These are phyloP conservation scores for Porphyrellus cyaneotinctus DNA, from an alignment of 768 basidiomycete genomes.

Conservation along the genomic window DNA sequence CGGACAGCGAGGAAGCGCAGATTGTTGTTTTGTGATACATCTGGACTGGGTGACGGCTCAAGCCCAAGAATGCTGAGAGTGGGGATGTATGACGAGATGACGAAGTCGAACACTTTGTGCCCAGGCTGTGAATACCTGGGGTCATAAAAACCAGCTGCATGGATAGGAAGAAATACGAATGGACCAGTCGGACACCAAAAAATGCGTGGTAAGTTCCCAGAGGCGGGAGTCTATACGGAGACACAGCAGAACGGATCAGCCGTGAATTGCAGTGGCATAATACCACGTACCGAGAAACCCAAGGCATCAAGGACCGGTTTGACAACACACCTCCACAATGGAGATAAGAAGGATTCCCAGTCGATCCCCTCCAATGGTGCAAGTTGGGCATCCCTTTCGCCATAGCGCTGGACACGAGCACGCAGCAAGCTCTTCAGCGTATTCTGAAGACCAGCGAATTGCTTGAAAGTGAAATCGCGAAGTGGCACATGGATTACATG, in stretches of 20 bases:
- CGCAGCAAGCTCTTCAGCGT: not conserved
- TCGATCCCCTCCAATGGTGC: not conserved
- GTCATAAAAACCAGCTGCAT: not conserved
- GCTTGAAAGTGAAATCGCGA: not conserved
- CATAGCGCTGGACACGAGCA: not conserved
- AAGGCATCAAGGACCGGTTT: constrained; percentile 3
- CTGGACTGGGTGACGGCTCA: not conserved
- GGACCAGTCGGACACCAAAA: constrained; percentile 1
- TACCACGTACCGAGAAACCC: not conserved
- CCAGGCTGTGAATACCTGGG: not conserved
- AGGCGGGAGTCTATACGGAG: not conserved
- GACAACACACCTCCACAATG: constrained; percentile 5
- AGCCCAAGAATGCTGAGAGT: not conserved
- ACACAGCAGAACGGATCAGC: not conserved
- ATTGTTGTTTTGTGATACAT: not conserved
- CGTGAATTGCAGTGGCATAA: not conserved
- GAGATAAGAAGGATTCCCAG: constrained; percentile 1
- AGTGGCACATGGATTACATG: constrained; percentile 5
- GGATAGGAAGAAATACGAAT: not conserved
- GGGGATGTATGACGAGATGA: not conserved
- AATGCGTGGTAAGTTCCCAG: not conserved
- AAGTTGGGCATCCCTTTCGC: not conserved
- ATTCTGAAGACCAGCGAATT: not conserved
- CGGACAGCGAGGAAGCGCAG: not conserved
- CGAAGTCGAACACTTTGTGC: not conserved